phyloP scores from a whole-genome alignment of 2,329 filamentous ascomycete genomes.

The Alternaria sp. region DNA sequence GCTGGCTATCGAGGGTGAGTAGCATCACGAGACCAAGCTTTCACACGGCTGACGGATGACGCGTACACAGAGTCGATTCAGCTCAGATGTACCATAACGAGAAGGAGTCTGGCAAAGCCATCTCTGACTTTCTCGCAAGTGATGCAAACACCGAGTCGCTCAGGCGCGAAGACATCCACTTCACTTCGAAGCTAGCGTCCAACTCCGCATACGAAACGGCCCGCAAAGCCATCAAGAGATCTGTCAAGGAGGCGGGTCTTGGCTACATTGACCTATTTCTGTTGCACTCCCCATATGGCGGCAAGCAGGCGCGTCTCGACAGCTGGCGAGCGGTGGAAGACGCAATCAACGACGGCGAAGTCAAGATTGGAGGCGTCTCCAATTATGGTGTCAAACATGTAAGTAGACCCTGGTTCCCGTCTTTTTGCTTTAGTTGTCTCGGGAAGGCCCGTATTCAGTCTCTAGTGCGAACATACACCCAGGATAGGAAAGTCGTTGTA shows the following conservation, averaged over 20 bases:
- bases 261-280: slow-evolving; percentile 82
- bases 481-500: not conserved
- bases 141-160: slow-evolving; percentile 58
- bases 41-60: slow-evolving; percentile 29
- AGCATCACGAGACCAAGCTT: slow-evolving; percentile 21
- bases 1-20: slow-evolving; percentile 55
- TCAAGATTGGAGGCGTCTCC: slow-evolving; percentile 74
- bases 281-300: slow-evolving; percentile 79
- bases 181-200: slow-evolving; percentile 77
- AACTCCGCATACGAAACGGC: slow-evolving; percentile 73
- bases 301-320: slow-evolving; percentile 68
- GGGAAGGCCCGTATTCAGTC: slow-evolving; percentile 2
- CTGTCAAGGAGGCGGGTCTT: slow-evolving; percentile 68
- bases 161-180: slow-evolving; percentile 74
- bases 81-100: slow-evolving; percentile 76
- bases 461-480: slow-evolving; percentile 6
- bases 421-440: slow-evolving; percentile 6
- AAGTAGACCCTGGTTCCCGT: slow-evolving; percentile 39
- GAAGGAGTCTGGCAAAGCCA: slow-evolving; percentile 69
- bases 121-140: slow-evolving; percentile 62
- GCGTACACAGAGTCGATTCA: slow-evolving; percentile 57
- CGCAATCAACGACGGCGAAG: slow-evolving; percentile 73
- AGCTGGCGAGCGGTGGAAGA: slow-evolving; percentile 81
- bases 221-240: slow-evolving; percentile 68
- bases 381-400: slow-evolving; percentile 80